phyloP scores from a whole-genome alignment of 2,329 filamentous ascomycete genomes.

The Tetracladium maxilliforme region DNA sequence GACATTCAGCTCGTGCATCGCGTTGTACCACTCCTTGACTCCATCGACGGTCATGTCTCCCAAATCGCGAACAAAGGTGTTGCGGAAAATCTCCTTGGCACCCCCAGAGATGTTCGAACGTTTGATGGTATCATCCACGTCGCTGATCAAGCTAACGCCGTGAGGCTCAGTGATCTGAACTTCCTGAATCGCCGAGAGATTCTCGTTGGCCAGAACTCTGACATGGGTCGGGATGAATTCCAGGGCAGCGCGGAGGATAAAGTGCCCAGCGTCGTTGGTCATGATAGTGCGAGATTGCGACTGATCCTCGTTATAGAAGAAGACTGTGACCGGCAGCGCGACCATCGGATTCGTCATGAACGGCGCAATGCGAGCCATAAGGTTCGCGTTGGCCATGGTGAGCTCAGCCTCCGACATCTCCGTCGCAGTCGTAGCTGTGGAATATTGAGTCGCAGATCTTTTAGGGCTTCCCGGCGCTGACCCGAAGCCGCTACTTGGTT shows the following conservation, averaged over 20 bases:
- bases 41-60: conserved; percentile 71
- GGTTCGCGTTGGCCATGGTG: conserved; percentile 64
- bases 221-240: conserved; percentile 87
- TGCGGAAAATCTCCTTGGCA: conserved; percentile 87
- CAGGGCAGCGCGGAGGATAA: conserved; percentile 62
- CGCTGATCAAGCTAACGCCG: conserved; percentile 87
- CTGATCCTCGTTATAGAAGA: conserved; percentile 80
- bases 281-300: conserved; percentile 74
- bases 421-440: conserved; percentile 16
- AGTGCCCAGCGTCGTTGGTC: conserved; percentile 85
- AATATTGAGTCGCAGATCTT: conserved; percentile 20
- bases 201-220: conserved; percentile 72
- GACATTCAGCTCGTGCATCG: conserved; percentile 66
- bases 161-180: conserved; percentile 62
- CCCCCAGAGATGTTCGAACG: conserved; percentile 81
- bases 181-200: conserved; percentile 66
- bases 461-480: conserved; percentile 28
- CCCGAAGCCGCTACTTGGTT: too few relatives aligned
- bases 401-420: conserved; percentile 68
- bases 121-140: conserved; percentile 96
- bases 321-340: conserved; percentile 69
- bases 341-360: conserved; percentile 79
- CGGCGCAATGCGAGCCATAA: conserved; percentile 76
- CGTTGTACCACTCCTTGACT: conserved; percentile 78
- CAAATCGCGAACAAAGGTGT: conserved; percentile 83